Evolutionary conservation across 2,329 filamentous ascomycete genomes (phyloP), one percentile per base, ranked within the genome.

Genomic region (Fusarium siculi): DNA sequence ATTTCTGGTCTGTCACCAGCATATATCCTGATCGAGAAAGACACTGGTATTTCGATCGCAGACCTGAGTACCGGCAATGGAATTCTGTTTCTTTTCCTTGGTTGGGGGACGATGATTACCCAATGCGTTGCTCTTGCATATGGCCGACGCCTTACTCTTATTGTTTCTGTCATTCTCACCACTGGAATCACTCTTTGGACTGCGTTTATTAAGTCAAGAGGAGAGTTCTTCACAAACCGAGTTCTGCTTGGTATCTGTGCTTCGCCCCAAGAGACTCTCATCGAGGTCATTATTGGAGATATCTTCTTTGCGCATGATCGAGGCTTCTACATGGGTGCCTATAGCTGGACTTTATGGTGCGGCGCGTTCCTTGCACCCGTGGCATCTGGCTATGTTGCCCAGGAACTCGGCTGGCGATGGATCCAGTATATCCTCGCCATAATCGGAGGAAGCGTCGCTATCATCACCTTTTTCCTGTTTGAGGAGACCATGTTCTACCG

Each of bases 401-500:
- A 72, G 25, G 54, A 63, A 1, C 54, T 77, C 3, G 77, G 76
- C 3, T 60, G 57, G 57, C 57, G 72, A 23, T 78, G 76, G 77
- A 77, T 76, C 21, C 72, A 77, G 54, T 77, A 76, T 46, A 73
- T 77, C 23, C 49, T 74, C 21, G 52, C 76, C 1, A 65, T 73
- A 9, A 68, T 77, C 2, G 72, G 74, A 30, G 66, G 56, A 7
- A 63, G 25, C 0, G 50, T 70, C 4, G 60, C 69, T 5, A 23
- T 77, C 8, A 25, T 70, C 0, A 74, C 74, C 0, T 76, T 75
- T 21, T 74, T 78, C 49, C 71, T 76, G 10, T 75, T 77, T 14
- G 75, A 78, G 19, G 76, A 78, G 53, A 78, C 76, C 0, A 78
- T 76, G 68, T 76, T 67, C 53, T 73, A 71, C 50, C 68, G 74